These are phyloP conservation scores for Candida berthetii DNA, from an alignment of 805 yeast species.

Conservation along the genomic window DNA sequence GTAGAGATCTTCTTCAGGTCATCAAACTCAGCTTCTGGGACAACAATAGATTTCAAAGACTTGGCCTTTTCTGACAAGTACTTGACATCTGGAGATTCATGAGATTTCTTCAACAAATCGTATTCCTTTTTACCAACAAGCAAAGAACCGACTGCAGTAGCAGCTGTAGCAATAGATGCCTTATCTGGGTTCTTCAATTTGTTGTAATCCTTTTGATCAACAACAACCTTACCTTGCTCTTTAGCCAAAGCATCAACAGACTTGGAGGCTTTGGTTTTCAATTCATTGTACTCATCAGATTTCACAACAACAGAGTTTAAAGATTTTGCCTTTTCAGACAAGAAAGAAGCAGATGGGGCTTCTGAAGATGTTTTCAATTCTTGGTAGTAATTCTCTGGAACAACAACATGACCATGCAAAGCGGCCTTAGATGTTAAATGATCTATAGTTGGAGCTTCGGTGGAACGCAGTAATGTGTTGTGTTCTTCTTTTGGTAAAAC, in stretches of 20 bases:
- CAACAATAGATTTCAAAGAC: conserved; percentile 1
- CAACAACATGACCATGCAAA: conserved; percentile 16
- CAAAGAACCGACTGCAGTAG: neutral
- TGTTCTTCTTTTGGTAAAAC: conserved; percentile 5
- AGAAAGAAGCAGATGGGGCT: conserved; percentile 10
- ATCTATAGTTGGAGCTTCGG: conserved; percentile 19
- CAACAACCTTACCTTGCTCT: neutral
- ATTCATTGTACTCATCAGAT: neutral
- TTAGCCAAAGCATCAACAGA: conserved; percentile 5
- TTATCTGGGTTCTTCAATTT: conserved; percentile 6
- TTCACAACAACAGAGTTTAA: conserved; percentile 16
- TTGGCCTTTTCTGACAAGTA: conserved; percentile 18
- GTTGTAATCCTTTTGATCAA: conserved; percentile 6
- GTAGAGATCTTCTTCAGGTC: conserved; percentile 3
- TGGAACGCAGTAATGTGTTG: conserved; percentile 10
- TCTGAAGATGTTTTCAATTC: conserved; percentile 12
- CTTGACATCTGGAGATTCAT: conserved; percentile 5
- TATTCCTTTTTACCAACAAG: neutral
- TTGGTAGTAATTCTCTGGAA: conserved; percentile 18
- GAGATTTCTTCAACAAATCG: neutral
- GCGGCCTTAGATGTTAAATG: conserved; percentile 13
- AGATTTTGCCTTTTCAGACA: conserved; percentile 6
- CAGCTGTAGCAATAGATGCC: neutral
- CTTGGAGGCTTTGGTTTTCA: neutral
- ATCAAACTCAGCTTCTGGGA: conserved; percentile 4